These are phyloP conservation scores for Nelumbo lutea DNA, from an alignment of 164 flowering plant genomes.

Conservation along the genomic window DNA sequence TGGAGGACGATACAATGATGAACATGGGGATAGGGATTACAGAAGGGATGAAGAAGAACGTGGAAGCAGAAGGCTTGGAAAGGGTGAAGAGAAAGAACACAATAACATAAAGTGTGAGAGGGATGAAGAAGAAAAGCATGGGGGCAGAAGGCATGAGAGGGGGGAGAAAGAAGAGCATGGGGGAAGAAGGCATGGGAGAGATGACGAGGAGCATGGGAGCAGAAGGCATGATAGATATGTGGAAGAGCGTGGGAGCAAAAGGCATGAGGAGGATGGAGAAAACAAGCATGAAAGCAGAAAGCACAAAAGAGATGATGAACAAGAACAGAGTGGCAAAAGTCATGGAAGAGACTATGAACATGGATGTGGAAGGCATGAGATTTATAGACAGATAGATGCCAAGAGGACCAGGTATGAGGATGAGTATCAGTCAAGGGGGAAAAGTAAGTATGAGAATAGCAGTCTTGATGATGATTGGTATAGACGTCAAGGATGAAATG, in stretches of 20 bases:
- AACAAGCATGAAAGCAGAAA: slow-evolving; percentile 18
- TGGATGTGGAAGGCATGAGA: slow-evolving; percentile 13
- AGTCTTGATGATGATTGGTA: slow-evolving; percentile 22
- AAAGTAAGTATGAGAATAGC: slow-evolving; percentile 22
- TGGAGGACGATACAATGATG: slow-evolving; percentile 4
- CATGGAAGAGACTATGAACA: slow-evolving; percentile 5
- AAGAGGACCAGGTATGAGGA: slow-evolving; percentile 46
- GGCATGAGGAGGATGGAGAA: slow-evolving; percentile 17
- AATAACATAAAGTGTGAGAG: slow-evolving; percentile 1
- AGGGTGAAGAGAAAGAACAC: slow-evolving; percentile 7
- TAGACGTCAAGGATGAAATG: slow-evolving; percentile 1
- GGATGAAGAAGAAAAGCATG: slow-evolving; percentile 10
- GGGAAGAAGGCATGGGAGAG: slow-evolving; percentile 4
- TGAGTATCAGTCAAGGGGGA: slow-evolving; percentile 29
- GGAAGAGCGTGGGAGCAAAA: slow-evolving; percentile 10
- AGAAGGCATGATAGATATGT: slow-evolving; percentile 6
- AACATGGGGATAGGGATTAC: background rate
- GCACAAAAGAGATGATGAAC: background rate
- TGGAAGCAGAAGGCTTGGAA: slow-evolving; percentile 1
- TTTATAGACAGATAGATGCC: slow-evolving; percentile 20
- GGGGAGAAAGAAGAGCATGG: slow-evolving; percentile 3
- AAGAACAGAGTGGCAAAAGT: slow-evolving; percentile 1
- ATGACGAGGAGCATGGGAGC: slow-evolving; percentile 4
- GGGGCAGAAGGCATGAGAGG: slow-evolving; percentile 2
- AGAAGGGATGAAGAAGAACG: slow-evolving; percentile 3